Evolutionary conservation across 306 rosid genomes (phyloP), one percentile per base, ranked within the genome.

Genomic region (Cucumis cinereus): DNA sequence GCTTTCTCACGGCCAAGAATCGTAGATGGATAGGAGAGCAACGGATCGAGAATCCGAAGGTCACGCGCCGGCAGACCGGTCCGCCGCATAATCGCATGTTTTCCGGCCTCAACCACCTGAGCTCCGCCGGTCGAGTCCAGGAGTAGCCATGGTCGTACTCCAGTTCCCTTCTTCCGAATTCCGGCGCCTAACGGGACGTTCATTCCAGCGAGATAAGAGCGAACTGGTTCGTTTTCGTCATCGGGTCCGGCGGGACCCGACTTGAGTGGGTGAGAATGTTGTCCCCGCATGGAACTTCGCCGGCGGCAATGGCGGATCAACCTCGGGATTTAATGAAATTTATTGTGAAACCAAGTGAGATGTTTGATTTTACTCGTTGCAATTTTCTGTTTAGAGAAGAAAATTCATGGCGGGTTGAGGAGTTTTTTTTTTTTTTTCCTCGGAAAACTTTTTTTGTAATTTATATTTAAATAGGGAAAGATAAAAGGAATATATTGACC

Each of bases 31-130:
- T 88, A 84, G 5, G 93, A 87, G 28, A 92, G 86, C 13, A 92
- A 84, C 38, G 96, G 99, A 64, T 94, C 98, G 0, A 94, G 83
- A 40, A 94, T 94, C 24, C 99, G 91, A 3, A 94, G 97, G 77
- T 94, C 96, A 3, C 97, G 93, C 0, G 96, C 97, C 0, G 99
- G 99, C 14, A 94, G 85, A 0, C 99, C 97, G 4, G 99, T 92
- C 1, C 97, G 92, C 14, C 95, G 84, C 99, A 94, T 94, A 84
- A 94, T 90, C 8, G 91, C 83, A 63, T 94, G 99, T 74, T 94
- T 94, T 1, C 99, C 99, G 1, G 81, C 99, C 77, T 94, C 96
- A 8, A 92, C 87, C 23, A 92, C 89, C 77, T 94, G 89, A 2
- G 89, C 82, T 16, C 83, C 84, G 0, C 99, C 96, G 7, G 62